Conservation (phyloP, 257 asterid genomes). For the Lithospermum erythrorhizon region DNA sequence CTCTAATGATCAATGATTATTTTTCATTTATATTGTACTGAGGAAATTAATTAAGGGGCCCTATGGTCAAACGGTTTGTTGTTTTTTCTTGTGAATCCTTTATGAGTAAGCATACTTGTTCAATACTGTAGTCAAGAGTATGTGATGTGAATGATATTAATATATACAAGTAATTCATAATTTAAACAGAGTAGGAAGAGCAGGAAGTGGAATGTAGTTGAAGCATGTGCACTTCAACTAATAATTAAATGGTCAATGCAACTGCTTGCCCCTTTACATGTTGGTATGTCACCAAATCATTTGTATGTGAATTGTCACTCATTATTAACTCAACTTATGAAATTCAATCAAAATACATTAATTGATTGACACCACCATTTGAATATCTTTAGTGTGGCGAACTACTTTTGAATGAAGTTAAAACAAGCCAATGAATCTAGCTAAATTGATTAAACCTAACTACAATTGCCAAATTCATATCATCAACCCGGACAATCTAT, state of each 20-base stretch:
- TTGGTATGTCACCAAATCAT: background rate
- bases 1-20: background rate
- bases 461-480: too few species aligned
- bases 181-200: background rate
- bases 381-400: too few species aligned
- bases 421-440: too few species aligned
- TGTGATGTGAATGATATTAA: background rate
- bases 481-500: too few species aligned
- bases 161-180: background rate
- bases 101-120: conserved; percentile 9
- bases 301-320: too few species aligned
- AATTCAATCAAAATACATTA: too few species aligned
- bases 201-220: background rate
- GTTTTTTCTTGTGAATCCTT: conserved; percentile 18
- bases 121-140: background rate
- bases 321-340: too few species aligned
- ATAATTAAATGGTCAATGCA: background rate
- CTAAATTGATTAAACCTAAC: too few species aligned
- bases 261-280: background rate
- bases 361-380: too few species aligned
- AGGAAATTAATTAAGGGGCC: conserved; percentile 20
- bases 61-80: conserved; percentile 39
- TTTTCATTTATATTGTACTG: conserved; percentile 14
- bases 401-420: too few species aligned
- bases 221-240: conserved; percentile 12